Evolutionary conservation across 1,139 yeast genomes (phyloP).

Genomic region (Taphrina sp.): DNA sequence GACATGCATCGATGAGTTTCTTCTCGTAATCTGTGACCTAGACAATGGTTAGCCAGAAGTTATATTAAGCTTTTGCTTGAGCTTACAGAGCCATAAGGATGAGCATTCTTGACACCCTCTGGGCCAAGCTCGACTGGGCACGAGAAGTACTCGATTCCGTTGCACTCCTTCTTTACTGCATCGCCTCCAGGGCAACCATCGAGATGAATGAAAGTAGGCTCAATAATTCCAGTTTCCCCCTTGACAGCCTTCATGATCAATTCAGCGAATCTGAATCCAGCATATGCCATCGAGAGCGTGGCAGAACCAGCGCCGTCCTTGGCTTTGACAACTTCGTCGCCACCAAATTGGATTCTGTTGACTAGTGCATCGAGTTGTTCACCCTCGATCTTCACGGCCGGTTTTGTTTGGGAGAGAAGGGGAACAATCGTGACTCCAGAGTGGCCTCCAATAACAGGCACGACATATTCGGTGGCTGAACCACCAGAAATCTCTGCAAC

Average conservation of each 20-base stretch:
- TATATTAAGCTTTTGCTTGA: background rate
- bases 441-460: slow-evolving; percentile 90
- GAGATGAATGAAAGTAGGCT: slow-evolving; percentile 55
- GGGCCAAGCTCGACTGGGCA: slow-evolving; percentile 80
- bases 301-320: slow-evolving; percentile 99
- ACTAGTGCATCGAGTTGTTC: slow-evolving; percentile 60
- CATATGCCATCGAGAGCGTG: slow-evolving; percentile 97
- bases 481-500: slow-evolving; percentile 67
- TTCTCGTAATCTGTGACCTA: slow-evolving; percentile 79
- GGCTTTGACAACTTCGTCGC: slow-evolving; percentile 98
- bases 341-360: slow-evolving; percentile 96
- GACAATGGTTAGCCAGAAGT: background rate
- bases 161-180: slow-evolving; percentile 62
- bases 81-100: slow-evolving; percentile 23
- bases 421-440: slow-evolving; percentile 98
- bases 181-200: slow-evolving; percentile 57
- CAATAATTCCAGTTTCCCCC: slow-evolving; percentile 46
- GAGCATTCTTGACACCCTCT: slow-evolving; percentile 32
- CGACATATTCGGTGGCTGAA: slow-evolving; percentile 49
- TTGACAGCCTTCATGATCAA: slow-evolving; percentile 32
- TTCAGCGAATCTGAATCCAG: slow-evolving; percentile 56
- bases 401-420: slow-evolving; percentile 69
- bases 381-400: slow-evolving; percentile 53
- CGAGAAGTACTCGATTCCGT: slow-evolving; percentile 86
- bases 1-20: slow-evolving; percentile 55